Evolutionary conservation across 345 rosid genomes (phyloP).

Genomic region (Salix purpurea): DNA sequence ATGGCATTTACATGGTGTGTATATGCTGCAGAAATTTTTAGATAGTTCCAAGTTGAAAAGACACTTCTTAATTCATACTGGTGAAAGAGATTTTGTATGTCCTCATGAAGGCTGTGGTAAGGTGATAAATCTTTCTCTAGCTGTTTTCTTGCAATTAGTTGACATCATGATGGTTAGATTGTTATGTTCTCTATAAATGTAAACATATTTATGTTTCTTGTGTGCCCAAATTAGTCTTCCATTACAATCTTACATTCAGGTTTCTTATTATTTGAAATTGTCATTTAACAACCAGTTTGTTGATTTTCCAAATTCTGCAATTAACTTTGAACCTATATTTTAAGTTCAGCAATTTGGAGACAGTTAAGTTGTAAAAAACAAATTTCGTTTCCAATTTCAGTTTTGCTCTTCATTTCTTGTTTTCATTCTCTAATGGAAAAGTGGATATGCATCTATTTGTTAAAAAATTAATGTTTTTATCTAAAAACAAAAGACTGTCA

Average conservation of each 20-base stretch:
- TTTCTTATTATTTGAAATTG: neutral
- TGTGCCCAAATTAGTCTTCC: neutral
- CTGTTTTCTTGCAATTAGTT: neutral
- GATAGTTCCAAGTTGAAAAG: constrained; percentile 98
- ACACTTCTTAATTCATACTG: constrained; percentile 91
- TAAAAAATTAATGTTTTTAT: neutral
- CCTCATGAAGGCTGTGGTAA: constrained; percentile 98
- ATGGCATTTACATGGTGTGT: neutral
- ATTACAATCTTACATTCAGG: neutral
- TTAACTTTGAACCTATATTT: neutral
- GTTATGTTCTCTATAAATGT: neutral
- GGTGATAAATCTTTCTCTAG: constrained; percentile 44
- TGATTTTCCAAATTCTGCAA: neutral
- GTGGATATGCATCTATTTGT: neutral
- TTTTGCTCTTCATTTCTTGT: neutral
- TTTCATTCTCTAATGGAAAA: neutral
- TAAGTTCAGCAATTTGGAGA: neutral
- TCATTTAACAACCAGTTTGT: neutral
- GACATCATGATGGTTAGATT: neutral
- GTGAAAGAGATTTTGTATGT: constrained; percentile 77
- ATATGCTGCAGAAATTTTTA: constrained; percentile 79
- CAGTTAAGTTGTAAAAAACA: neutral
- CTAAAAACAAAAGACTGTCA: neutral
- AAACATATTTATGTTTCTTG: neutral
- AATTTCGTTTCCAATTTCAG: neutral